These are phyloP conservation scores for Aspergillus hancockii DNA, from an alignment of 495 filamentous ascomycete species.

Conservation along the genomic window DNA sequence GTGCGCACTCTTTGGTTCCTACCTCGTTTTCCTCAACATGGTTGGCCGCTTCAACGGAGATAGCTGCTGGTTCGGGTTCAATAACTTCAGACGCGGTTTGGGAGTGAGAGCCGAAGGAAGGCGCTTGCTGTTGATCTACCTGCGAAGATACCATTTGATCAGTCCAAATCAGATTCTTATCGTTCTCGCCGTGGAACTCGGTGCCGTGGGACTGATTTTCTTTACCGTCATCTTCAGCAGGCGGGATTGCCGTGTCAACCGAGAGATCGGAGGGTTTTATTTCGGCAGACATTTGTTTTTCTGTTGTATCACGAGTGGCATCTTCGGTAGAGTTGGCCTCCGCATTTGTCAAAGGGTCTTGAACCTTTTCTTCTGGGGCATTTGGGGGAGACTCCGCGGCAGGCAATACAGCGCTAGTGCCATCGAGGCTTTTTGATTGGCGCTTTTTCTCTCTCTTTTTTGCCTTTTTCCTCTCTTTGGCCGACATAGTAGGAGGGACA, in stretches of 20 bases:
- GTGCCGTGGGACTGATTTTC: slow-evolving; percentile 51
- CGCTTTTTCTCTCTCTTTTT: slow-evolving; percentile 52
- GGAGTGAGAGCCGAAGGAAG: slow-evolving; percentile 40
- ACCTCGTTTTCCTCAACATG: slow-evolving; percentile 7
- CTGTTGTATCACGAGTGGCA: slow-evolving; percentile 13
- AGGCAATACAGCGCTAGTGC: slow-evolving; percentile 16
- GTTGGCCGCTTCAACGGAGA: slow-evolving; percentile 20
- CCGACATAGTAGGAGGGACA: slow-evolving; percentile 27
- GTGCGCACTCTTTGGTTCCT: background rate
- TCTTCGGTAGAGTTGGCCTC: slow-evolving; percentile 17
- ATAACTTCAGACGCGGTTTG: slow-evolving; percentile 37
- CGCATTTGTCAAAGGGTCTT: slow-evolving; percentile 10
- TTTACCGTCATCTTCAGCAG: slow-evolving; percentile 53
- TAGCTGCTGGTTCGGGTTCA: slow-evolving; percentile 14
- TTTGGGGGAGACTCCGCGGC: slow-evolving; percentile 7
- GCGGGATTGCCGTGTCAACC: slow-evolving; percentile 37
- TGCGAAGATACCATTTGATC: slow-evolving; percentile 52
- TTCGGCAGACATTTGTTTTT: slow-evolving; percentile 20
- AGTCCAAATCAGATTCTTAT: slow-evolving; percentile 49
- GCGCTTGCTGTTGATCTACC: slow-evolving; percentile 47
- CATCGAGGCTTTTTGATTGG: slow-evolving; percentile 33
- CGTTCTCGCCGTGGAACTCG: slow-evolving; percentile 35
- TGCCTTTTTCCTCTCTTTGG: slow-evolving; percentile 46
- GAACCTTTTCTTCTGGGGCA: slow-evolving; percentile 11
- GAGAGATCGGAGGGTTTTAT: slow-evolving; percentile 27